Evolutionary conservation across 768 basidiomycete genomes (phyloP).

Genomic region (Leucocoprinus birnbaumii): DNA sequence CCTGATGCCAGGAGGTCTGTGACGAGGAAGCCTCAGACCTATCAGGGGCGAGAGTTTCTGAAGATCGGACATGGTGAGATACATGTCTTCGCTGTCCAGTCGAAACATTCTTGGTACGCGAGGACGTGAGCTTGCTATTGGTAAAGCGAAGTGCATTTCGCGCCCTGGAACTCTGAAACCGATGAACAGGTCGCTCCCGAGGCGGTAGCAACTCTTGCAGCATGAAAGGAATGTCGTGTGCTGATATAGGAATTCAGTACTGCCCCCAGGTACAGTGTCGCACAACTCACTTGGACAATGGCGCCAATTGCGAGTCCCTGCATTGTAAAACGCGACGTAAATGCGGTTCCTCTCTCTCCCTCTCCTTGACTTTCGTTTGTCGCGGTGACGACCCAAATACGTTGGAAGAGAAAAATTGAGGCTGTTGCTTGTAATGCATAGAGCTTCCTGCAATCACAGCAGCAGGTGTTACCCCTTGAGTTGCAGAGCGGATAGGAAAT

Average conservation of each 20-base stretch:
- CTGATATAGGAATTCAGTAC: constrained; percentile 18
- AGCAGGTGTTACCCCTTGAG: constrained; percentile 11
- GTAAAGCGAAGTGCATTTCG: not conserved
- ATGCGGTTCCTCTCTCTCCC: constrained; percentile 34
- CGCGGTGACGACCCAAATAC: constrained; percentile 57
- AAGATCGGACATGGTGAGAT: constrained; percentile 17
- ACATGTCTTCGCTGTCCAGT: constrained; percentile 23
- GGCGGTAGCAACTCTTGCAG: constrained; percentile 8
- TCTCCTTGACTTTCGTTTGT: constrained; percentile 46
- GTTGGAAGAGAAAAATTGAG: constrained; percentile 22
- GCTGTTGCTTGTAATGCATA: constrained; percentile 19
- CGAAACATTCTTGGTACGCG: constrained; percentile 11
- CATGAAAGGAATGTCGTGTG: constrained; percentile 1
- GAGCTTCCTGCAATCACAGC: constrained; percentile 6
- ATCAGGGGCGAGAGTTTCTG: constrained; percentile 2
- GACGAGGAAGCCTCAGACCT: constrained; percentile 1
- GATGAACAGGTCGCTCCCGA: not conserved
- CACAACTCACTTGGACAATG: constrained; percentile 46
- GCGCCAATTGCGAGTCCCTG: constrained; percentile 42
- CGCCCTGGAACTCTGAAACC: not conserved
- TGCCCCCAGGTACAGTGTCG: not conserved
- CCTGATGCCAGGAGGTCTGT: not conserved
- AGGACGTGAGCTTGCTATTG: constrained; percentile 10
- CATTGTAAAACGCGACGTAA: constrained; percentile 29
- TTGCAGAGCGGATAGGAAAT: constrained; percentile 31